A percentile compares a stretch with the other conserved stretches of the same genome.
Evolutionary conservation across 1,284 basidiomycete genomes (phyloP).

Genomic region (Pulveroboletus sp.): DNA sequence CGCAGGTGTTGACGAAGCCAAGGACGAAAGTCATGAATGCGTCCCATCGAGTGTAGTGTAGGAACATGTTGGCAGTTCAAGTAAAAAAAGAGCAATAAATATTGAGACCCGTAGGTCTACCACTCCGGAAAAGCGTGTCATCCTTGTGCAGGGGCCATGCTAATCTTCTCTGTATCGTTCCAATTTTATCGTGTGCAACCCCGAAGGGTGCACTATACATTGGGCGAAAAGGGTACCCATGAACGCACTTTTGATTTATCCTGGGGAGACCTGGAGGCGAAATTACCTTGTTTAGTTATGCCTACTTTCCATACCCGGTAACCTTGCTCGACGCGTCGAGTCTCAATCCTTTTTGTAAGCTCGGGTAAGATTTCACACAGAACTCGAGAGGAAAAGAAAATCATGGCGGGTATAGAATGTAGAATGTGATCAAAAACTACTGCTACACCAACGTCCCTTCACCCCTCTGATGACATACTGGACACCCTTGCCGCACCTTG

Average conservation of each 20-base stretch:
- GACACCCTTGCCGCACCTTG: slow-evolving; percentile 67
- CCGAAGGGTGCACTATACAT: slow-evolving; percentile 34
- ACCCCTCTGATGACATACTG: slow-evolving; percentile 65
- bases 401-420: slow-evolving; percentile 18
- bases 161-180: slow-evolving; percentile 40
- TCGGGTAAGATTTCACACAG: neutral
- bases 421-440: slow-evolving; percentile 10
- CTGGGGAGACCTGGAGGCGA: slow-evolving; percentile 10
- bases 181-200: slow-evolving; percentile 41
- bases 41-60: no score
- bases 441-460: slow-evolving; percentile 48
- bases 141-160: slow-evolving; percentile 37
- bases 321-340: neutral
- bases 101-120: slow-evolving; percentile 39
- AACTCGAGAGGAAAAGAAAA: neutral
- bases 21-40: neutral
- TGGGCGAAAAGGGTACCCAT: accelerated
- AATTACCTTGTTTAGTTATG: slow-evolving; percentile 8
- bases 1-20: neutral
- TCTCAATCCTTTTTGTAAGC: neutral
- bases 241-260: slow-evolving; percentile 23
- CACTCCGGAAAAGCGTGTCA: slow-evolving; percentile 38
- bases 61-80: no score
- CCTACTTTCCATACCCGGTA: slow-evolving; percentile 1
- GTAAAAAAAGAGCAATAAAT: slow-evolving; percentile 29